Conservation (phyloP, 1,284 basidiomycete genomes). For the Pseudozyma sp. region DNA sequence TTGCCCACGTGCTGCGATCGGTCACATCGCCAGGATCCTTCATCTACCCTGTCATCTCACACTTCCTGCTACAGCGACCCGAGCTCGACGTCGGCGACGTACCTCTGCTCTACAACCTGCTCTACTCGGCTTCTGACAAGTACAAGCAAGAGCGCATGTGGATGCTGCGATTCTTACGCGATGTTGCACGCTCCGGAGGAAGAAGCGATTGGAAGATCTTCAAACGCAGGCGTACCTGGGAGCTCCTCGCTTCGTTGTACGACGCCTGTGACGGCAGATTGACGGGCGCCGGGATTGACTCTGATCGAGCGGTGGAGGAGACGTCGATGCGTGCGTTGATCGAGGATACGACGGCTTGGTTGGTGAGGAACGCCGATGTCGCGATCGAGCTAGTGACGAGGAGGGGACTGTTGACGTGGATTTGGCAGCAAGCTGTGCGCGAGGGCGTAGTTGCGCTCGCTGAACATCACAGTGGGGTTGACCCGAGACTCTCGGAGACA, state of each 20-base stretch:
- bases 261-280: conserved; percentile 72
- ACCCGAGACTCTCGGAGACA: not conserved
- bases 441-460: conserved; percentile 33
- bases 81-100: conserved; percentile 80
- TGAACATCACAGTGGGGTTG: not conserved
- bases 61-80: conserved; percentile 85
- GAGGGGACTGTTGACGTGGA: conserved; percentile 51
- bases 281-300: conserved; percentile 3
- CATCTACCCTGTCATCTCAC: conserved; percentile 81
- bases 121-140: conserved; percentile 81
- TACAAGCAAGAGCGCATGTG: conserved; percentile 82
- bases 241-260: conserved; percentile 83
- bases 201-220: conserved; percentile 83
- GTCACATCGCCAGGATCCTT: conserved; percentile 83
- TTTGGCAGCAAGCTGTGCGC: conserved; percentile 43
- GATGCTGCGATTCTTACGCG: conserved; percentile 85
- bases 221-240: conserved; percentile 85
- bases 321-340: conserved; percentile 34
- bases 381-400: conserved; percentile 48
- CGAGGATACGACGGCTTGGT: conserved; percentile 40
- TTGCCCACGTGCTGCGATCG: conserved; percentile 81
- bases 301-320: conserved; percentile 32
- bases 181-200: conserved; percentile 77
- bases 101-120: conserved; percentile 84
- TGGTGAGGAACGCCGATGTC: conserved; percentile 35